These are phyloP conservation scores for Silene latifolia DNA, from an alignment of 148 eudicot species.

Conservation along the genomic window DNA sequence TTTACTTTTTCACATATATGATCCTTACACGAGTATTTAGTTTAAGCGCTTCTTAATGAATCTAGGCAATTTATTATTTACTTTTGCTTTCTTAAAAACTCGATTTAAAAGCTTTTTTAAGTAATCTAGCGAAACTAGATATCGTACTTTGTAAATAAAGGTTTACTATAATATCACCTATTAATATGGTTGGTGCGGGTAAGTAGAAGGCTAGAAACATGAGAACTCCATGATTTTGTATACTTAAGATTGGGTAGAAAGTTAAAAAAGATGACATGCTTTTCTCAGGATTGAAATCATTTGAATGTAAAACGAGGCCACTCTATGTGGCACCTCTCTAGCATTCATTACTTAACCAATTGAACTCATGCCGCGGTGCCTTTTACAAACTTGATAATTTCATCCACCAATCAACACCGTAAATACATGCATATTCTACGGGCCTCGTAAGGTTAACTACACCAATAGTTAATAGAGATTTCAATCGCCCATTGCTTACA, in stretches of 20 bases:
- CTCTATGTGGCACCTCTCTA: neutral
- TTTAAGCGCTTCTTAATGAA: too few species aligned
- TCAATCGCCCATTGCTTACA: too few species aligned
- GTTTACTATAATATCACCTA: too few species aligned
- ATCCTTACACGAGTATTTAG: too few species aligned
- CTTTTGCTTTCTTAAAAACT: too few species aligned
- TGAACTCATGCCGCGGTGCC: constrained; percentile 4
- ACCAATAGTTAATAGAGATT: too few species aligned
- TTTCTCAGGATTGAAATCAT: constrained; percentile 12
- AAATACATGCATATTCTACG: neutral
- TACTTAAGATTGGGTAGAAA: neutral
- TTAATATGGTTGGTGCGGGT: neutral
- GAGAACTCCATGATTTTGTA: constrained; percentile 8
- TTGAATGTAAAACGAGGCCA: neutral
- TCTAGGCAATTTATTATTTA: too few species aligned
- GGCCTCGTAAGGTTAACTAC: too few species aligned
- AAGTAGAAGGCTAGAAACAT: neutral
- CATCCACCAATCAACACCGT: constrained; percentile 3
- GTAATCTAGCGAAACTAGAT: too few species aligned
- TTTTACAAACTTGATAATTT: neutral
- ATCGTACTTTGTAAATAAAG: too few species aligned
- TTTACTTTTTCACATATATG: too few species aligned
- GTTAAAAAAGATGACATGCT: neutral
- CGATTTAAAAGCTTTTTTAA: too few species aligned
- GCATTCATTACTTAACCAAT: neutral